Base-by-base conservation (phyloP, 2,329 filamentous ascomycete species). In the Xylaria sp. region DNA sequence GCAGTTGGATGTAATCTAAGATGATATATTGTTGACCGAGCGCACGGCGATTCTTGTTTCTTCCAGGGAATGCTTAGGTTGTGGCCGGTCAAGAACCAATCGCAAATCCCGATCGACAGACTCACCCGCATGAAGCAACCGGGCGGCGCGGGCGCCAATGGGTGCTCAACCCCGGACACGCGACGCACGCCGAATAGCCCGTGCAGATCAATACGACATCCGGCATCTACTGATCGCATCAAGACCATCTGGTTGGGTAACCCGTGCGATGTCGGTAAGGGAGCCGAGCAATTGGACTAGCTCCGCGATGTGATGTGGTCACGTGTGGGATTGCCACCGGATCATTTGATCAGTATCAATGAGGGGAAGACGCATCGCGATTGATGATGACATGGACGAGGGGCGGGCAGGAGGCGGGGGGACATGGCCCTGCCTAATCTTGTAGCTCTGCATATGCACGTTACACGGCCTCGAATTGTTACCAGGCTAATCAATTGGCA, bases 311-410 rank as follows among this genome's bases (percentile, higher is more conserved):
- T 48, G 58, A 59, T 59, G 47, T 12, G 45, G 47, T 57, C 54
- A 63, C 64, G 32, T 56, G 64, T 48, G 27, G 30, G 34, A 51
- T 51, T 30, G 24, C 56, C n/a, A 62, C 51, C 3, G 14, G 59
- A 53, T 69, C 62, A 63, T 63, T 55, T 69, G 67, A 65, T 39
- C 45, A 19, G 42, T 0, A 39, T 7, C 19, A 58, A 39, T 66
- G 69, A 65, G 67, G 69, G 64, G 63, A 61, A 71, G 65, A 56
- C n/a, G 30, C 55, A 57, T 48, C 27, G 48, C 57, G 9, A 42
- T 47, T 5, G 51, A 57, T 27, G 27, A 59, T 56, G 53, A 48
- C 34, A 60, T 36, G 9, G 39, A 51, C 24, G 24, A 27, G 24
- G 24, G 24, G 24, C 24, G 4, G 54, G 39, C 32, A 55, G n/a